Conservation (phyloP, 768 basidiomycete genomes). For the Lactifluus hygrophoroides region DNA sequence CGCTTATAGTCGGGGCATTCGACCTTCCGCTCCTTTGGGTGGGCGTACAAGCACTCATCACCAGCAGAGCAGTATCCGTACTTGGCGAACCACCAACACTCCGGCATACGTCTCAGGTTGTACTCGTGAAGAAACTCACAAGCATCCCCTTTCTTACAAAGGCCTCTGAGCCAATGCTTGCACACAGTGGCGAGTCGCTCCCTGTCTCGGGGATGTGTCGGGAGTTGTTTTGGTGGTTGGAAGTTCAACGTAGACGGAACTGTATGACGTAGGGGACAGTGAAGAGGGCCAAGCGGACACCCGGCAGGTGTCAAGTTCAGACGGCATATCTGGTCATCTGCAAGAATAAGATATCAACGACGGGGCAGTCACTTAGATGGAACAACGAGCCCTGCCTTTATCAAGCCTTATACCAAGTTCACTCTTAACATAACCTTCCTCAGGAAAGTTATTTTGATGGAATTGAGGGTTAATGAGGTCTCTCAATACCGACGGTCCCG, state of each 20-base stretch:
- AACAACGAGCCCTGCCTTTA: constrained; percentile 51
- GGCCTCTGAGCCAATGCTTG: constrained; percentile 96
- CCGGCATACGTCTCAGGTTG: constrained; percentile 95
- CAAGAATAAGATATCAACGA: constrained; percentile 3
- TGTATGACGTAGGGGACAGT: constrained; percentile 91
- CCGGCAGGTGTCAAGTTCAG: constrained; percentile 72
- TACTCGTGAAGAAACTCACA: constrained; percentile 99
- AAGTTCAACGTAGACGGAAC: constrained; percentile 84
- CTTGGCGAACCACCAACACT: constrained; percentile 98
- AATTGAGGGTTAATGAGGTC: constrained; percentile 85
- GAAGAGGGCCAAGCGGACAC: constrained; percentile 84
- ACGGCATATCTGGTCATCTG: constrained; percentile 93
- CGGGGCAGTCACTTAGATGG: not conserved
- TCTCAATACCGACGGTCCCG: constrained; percentile 27
- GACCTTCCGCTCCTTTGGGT: constrained; percentile 82
- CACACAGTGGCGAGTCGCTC: constrained; percentile 88
- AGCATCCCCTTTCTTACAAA: constrained; percentile 96
- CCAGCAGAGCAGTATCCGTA: constrained; percentile 97
- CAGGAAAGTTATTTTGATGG: constrained; percentile 84
- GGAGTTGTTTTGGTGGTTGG: constrained; percentile 73
- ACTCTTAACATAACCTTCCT: constrained; percentile 72
- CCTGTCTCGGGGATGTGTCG: constrained; percentile 74
- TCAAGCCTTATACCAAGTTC: constrained; percentile 84
- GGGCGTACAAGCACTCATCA: constrained; percentile 94
- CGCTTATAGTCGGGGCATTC: constrained; percentile 95